A percentile compares a stretch with the other conserved stretches of the same genome.
phyloP scores from a whole-genome alignment of 2,329 filamentous ascomycete genomes.

The Alternaria consortialis region DNA sequence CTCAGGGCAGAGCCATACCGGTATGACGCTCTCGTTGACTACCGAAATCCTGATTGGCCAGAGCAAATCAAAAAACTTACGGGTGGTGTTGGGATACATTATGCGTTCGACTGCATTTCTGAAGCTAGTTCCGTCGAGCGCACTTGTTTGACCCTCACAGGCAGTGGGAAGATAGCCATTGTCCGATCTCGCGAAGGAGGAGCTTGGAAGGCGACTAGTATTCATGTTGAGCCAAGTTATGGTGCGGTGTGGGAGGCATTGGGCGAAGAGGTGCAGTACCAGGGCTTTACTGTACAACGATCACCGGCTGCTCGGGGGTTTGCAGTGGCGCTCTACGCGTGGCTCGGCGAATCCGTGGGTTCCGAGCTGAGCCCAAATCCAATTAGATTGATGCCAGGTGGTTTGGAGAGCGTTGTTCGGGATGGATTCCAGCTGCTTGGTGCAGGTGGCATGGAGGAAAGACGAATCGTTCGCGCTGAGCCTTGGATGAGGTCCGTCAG shows the following conservation, averaged over 20 bases:
- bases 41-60: not conserved
- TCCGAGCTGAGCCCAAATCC: slow-evolving; percentile 39
- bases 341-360: slow-evolving; percentile 35
- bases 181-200: slow-evolving; percentile 41
- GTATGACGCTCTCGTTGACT: not conserved
- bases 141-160: slow-evolving; percentile 37
- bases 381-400: slow-evolving; percentile 37
- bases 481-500: slow-evolving; percentile 53
- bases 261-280: slow-evolving; percentile 53
- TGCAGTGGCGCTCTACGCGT: slow-evolving; percentile 51
- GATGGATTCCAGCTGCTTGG: slow-evolving; percentile 29
- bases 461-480: slow-evolving; percentile 30
- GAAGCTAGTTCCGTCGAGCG: slow-evolving; percentile 48
- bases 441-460: slow-evolving; percentile 33
- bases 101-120: slow-evolving; percentile 54
- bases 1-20: slow-evolving; percentile 47
- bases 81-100: slow-evolving; percentile 42
- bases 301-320: slow-evolving; percentile 28
- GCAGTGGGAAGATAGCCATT: slow-evolving; percentile 32
- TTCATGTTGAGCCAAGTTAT: slow-evolving; percentile 42
- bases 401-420: slow-evolving; percentile 30
- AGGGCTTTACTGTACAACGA: slow-evolving; percentile 36
- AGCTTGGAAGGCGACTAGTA: slow-evolving; percentile 34
- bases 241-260: slow-evolving; percentile 57
- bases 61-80: not conserved